phyloP scores from a whole-genome alignment of 2,329 filamentous ascomycete species.

The Alternaria arborescens region DNA sequence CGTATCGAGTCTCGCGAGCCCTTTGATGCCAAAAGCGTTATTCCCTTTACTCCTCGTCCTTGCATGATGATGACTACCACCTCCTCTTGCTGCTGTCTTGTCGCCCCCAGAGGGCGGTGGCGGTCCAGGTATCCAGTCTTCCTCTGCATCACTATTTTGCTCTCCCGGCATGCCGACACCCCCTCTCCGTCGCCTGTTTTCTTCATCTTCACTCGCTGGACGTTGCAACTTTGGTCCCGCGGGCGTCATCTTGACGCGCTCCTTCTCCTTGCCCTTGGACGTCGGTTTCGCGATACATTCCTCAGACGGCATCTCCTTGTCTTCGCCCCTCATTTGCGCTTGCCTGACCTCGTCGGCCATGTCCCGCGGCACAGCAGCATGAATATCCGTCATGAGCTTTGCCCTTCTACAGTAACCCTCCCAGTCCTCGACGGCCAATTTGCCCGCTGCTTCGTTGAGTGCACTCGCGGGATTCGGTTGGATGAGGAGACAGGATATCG shows the following conservation, averaged over 20 bases:
- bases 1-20: slow-evolving; percentile 35
- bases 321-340: slow-evolving; percentile 65
- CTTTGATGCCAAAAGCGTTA: slow-evolving; percentile 46
- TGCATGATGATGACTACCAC: slow-evolving; percentile 14
- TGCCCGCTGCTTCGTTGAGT: slow-evolving; percentile 68
- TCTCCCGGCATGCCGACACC: slow-evolving; percentile 24
- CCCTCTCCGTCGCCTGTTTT: slow-evolving; percentile 36
- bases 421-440: slow-evolving; percentile 65
- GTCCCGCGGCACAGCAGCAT: slow-evolving; percentile 62
- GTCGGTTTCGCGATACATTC: neutral
- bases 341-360: slow-evolving; percentile 58
- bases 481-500: slow-evolving; percentile 69
- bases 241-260: slow-evolving; percentile 28
- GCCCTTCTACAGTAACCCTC: slow-evolving; percentile 65
- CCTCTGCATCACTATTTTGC: slow-evolving; percentile 43
- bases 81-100: slow-evolving; percentile 11
- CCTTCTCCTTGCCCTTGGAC: neutral
- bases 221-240: slow-evolving; percentile 30
- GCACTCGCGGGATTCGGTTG: slow-evolving; percentile 71
- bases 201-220: slow-evolving; percentile 39
- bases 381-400: slow-evolving; percentile 68
- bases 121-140: slow-evolving; percentile 50
- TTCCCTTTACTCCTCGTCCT: slow-evolving; percentile 16
- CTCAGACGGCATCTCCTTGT: slow-evolving; percentile 39
- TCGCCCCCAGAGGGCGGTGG: neutral